phyloP scores from a whole-genome alignment of 1,284 basidiomycete genomes.

The Xerocomus amazonicus region DNA sequence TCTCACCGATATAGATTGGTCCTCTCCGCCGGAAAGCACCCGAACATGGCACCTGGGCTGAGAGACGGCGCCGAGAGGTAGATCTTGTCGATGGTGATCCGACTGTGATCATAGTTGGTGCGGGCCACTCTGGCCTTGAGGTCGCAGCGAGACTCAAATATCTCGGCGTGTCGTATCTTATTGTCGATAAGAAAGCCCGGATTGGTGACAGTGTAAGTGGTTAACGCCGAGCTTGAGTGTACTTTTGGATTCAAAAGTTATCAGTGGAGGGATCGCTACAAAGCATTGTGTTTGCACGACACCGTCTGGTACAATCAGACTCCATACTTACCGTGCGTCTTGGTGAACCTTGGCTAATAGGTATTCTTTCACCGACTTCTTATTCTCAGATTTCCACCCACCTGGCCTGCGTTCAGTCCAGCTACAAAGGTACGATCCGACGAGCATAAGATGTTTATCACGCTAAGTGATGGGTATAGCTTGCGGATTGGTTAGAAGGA shows the following conservation, averaged over 20 bases:
- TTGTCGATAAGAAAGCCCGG: constrained; percentile 35
- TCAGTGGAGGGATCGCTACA: constrained; percentile 36
- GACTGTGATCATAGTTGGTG: constrained; percentile 33
- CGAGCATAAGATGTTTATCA: not conserved
- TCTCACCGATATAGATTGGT: constrained; percentile 16
- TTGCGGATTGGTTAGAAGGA: constrained; percentile 60
- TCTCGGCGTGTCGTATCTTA: constrained; percentile 33
- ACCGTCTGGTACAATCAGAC: constrained; percentile 29
- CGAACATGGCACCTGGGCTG: constrained; percentile 31
- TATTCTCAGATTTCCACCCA: constrained; percentile 31
- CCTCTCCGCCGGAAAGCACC: constrained; percentile 14
- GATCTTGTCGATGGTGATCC: constrained; percentile 15
- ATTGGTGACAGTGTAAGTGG: constrained; percentile 34
- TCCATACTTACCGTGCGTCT: constrained; percentile 27
- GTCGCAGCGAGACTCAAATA: constrained; percentile 37
- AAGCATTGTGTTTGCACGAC: constrained; percentile 30
- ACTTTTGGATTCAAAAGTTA: constrained; percentile 1
- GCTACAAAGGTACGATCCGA: constrained; percentile 28
- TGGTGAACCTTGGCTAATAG: not conserved
- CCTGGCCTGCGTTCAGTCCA: constrained; percentile 41
- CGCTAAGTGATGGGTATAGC: constrained; percentile 23
- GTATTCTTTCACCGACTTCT: no score
- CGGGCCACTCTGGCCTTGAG: constrained; percentile 38
- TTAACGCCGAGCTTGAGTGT: not conserved
- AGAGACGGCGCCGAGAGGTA: constrained; percentile 21